Conservation (phyloP, 2,329 filamentous ascomycete species). For the Thelonectria rubi region DNA sequence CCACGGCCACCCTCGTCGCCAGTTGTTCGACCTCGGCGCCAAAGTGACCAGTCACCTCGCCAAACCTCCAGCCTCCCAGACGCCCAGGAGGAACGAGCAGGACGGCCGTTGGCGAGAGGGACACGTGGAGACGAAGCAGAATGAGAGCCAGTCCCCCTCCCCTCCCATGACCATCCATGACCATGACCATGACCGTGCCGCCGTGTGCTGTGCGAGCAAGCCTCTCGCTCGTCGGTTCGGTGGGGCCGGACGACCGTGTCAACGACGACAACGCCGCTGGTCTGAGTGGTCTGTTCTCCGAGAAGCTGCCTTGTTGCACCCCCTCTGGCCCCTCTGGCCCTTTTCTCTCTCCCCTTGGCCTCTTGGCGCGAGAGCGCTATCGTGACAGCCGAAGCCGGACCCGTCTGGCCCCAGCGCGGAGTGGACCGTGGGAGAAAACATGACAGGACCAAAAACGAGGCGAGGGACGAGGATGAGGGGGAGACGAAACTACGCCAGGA, state of each 20-base stretch:
- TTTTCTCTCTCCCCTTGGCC: conserved; percentile 18
- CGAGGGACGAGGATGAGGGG: conserved; percentile 6
- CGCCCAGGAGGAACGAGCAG: conserved; percentile 8
- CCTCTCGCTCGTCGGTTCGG: conserved; percentile 17
- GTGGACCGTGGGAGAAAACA: conserved; percentile 22
- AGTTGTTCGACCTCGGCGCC: conserved; percentile 21
- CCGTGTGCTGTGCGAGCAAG: conserved; percentile 17
- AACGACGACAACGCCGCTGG: conserved; percentile 9
- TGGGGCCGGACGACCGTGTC: conserved; percentile 13
- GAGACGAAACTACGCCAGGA: conserved; percentile 9
- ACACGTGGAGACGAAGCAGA: conserved; percentile 32
- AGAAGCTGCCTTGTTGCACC: background rate
- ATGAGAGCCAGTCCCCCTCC: background rate
- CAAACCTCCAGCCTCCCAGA: conserved; percentile 19
- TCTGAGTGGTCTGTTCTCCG: conserved; percentile 1
- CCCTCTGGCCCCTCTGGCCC: background rate
- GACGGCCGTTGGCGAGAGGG: conserved; percentile 23
- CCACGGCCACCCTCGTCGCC: conserved; percentile 13
- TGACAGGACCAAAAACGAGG: background rate
- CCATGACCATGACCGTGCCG: too few species aligned
- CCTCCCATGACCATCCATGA: conserved; percentile 9
- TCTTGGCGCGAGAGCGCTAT: conserved; percentile 28
- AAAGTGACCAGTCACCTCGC: conserved; percentile 38
- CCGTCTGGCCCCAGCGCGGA: conserved; percentile 15
- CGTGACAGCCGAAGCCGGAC: conserved; percentile 33